Conservation (phyloP, 768 basidiomycete species). For the Cubamyces lactineus region DNA sequence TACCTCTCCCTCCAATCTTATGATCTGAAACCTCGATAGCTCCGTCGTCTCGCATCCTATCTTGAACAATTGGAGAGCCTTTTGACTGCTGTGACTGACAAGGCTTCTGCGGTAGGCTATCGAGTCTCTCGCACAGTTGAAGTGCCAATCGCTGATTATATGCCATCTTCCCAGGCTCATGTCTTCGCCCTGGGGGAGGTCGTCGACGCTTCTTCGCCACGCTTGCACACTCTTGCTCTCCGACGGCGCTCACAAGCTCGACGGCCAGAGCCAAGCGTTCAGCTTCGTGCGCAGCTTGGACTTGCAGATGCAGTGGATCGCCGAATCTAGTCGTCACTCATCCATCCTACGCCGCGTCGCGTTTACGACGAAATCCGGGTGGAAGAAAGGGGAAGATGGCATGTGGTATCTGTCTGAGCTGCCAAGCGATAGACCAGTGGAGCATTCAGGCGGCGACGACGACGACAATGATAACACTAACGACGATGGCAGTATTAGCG, state of each 20-base stretch:
- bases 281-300: not conserved
- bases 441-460: too few species aligned
- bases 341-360: slow-evolving; percentile 6
- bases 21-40: too few species aligned
- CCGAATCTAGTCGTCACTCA: not conserved
- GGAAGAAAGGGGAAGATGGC: not conserved
- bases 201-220: not conserved
- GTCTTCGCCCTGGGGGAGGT: not conserved
- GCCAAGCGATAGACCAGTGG: not conserved
- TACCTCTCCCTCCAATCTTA: too few species aligned
- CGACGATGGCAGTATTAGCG: too few species aligned
- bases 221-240: slow-evolving; percentile 4
- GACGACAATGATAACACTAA: too few species aligned
- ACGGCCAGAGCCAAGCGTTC: not conserved
- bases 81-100: too few species aligned
- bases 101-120: too few species aligned
- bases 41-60: too few species aligned
- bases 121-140: too few species aligned
- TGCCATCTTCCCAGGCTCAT: not conserved
- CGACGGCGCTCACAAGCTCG: not conserved
- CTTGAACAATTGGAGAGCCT: too few species aligned
- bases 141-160: too few species aligned
- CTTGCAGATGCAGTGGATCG: not conserved
- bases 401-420: not conserved
- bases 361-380: slow-evolving; percentile 15